These are phyloP conservation scores for Lobosporangium transversale DNA, from an alignment of 192 early-diverging fungal species.

Conservation along the genomic window DNA sequence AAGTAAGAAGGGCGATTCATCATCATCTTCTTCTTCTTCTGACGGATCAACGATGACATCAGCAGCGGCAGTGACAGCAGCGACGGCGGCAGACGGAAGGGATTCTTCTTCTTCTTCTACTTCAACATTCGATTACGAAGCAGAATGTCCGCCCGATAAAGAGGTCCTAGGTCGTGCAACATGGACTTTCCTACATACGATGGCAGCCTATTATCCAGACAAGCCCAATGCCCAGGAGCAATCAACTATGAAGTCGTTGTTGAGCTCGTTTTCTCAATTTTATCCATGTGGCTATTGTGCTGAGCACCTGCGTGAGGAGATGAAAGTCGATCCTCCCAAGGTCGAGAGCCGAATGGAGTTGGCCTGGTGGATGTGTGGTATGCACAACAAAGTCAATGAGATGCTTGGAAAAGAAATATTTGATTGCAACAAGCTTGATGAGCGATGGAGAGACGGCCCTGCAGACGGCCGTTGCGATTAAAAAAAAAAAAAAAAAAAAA, in stretches of 20 bases:
- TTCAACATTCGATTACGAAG: slow-evolving; percentile 36
- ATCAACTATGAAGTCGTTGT: slow-evolving; percentile 76
- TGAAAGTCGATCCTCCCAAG: slow-evolving; percentile 77
- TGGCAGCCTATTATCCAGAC: slow-evolving; percentile 96
- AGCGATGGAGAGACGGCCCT: slow-evolving; percentile 90
- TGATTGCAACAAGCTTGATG: slow-evolving; percentile 94
- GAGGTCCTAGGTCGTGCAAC: slow-evolving; percentile 85
- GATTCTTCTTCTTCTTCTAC: no score
- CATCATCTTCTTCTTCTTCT: slow-evolving; percentile 3
- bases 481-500: no score
- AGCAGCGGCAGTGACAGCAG: slow-evolving; percentile 3
- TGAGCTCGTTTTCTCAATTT: slow-evolving; percentile 81
- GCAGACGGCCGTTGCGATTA: slow-evolving; percentile 76
- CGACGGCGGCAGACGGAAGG: neutral
- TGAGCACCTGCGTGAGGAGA: slow-evolving; percentile 82
- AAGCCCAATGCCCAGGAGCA: slow-evolving; percentile 76
- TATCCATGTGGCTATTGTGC: slow-evolving; percentile 96
- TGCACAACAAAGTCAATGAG: slow-evolving; percentile 96
- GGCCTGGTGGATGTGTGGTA: slow-evolving; percentile 89
- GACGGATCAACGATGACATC: neutral
- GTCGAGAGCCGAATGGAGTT: slow-evolving; percentile 76
- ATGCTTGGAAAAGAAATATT: slow-evolving; percentile 88
- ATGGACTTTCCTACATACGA: slow-evolving; percentile 98
- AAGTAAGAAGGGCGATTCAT: slow-evolving; percentile 18
- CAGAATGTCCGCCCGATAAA: slow-evolving; percentile 86